Evolutionary conservation across 108 stramenopile species (phyloP).

Genomic region (Cyclotella atomus): DNA sequence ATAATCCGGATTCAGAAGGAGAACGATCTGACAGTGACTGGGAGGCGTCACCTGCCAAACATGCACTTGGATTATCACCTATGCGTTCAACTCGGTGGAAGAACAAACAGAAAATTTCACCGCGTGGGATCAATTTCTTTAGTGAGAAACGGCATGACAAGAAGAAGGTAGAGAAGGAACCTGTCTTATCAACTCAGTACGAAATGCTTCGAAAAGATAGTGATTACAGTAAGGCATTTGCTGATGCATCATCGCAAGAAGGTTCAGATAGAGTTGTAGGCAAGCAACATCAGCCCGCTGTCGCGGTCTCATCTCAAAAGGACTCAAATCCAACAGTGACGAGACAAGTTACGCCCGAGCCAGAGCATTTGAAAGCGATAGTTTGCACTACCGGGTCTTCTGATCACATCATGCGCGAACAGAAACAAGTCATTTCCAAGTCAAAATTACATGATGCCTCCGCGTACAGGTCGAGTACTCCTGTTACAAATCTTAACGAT

Average conservation of each 20-base stretch:
- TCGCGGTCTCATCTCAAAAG: background rate
- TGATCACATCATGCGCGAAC: background rate
- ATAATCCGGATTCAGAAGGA: too few species aligned
- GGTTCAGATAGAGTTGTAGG: too few species aligned
- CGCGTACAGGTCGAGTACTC: background rate
- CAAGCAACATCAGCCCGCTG: background rate
- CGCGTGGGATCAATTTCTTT: background rate
- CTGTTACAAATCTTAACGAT: constrained; percentile 7
- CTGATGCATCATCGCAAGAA: too few species aligned
- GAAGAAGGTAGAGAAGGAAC: background rate
- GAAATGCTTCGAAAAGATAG: background rate
- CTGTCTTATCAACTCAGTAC: background rate
- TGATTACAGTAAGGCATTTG: background rate
- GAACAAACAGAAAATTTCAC: background rate
- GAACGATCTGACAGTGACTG: constrained; percentile 23
- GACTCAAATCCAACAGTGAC: background rate
- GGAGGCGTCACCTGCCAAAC: constrained; percentile 7
- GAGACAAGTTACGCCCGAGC: background rate
- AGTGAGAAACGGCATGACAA: background rate
- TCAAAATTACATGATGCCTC: background rate
- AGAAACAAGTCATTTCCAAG: background rate
- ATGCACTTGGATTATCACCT: too few species aligned
- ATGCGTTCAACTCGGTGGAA: background rate
- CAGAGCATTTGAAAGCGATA: background rate
- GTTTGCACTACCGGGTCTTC: background rate